Evolutionary conservation across 163 green algal genomes (phyloP).

Genomic region (Trebouxia gelatinosa): DNA sequence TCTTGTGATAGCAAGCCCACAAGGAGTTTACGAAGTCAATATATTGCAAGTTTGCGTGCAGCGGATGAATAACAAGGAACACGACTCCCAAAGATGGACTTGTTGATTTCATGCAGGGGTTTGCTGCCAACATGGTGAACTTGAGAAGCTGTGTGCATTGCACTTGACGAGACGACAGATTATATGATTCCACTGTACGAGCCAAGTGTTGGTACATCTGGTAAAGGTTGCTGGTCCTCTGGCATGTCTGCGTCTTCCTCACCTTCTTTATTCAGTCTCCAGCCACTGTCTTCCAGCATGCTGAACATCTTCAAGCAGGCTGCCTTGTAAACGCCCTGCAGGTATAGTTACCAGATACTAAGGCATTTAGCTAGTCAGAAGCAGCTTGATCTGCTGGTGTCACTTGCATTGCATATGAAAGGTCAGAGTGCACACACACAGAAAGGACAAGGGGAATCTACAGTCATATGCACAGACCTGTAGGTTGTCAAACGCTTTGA

Average conservation of each 20-base stretch:
- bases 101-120: background rate
- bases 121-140: background rate
- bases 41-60: background rate
- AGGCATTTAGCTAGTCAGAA: no score
- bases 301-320: constrained; percentile 31
- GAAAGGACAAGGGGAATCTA: no score
- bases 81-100: background rate
- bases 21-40: background rate
- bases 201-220: constrained; percentile 7
- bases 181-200: constrained; percentile 15
- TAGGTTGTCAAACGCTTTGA: constrained; percentile 17
- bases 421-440: no score
- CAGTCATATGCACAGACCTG: no score
- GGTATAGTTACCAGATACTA: no score
- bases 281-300: constrained; percentile 38
- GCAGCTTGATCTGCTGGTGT: no score
- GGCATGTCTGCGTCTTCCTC: constrained; percentile 26
- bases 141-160: background rate
- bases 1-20: background rate
- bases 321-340: constrained; percentile 33
- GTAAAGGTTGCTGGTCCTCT: background rate
- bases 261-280: constrained; percentile 27
- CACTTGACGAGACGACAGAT: background rate
- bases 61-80: background rate
- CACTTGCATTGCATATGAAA: no score